Evolutionary conservation across 2,329 filamentous ascomycete species (phyloP), one percentile per base, ranked within the genome.

Genomic region (Calycina herbarum): DNA sequence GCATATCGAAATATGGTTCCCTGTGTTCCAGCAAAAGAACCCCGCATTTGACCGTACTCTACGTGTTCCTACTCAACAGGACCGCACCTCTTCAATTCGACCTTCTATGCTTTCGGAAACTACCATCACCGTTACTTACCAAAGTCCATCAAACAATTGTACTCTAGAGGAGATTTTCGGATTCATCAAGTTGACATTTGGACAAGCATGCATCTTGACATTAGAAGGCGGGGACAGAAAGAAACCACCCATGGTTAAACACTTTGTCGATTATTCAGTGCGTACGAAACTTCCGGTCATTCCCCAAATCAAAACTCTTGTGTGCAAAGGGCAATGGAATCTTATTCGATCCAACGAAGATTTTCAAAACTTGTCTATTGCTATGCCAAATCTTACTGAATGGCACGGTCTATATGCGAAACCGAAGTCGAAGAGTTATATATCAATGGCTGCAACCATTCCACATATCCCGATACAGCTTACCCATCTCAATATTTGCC

Each of bases 321-420:
- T 92, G 56, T 89, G 89, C 76, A 88, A 89, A 71, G 90, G 90
- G 6, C 89, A 92, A 70, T 93, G 90, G 90, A 93, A 93, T 73
- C 81, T 93, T 33, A 89, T 92, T 76, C 82, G 90, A 58, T 80
- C 83, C 17, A 79, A 85, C 56, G 78, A 80, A 20, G 89, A 93
- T 75, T 92, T 90, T 77, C 78, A 82, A 64, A 82, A 81, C 61
- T 82, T 93, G 60, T 81, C 86, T 24, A 76, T 78, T 13, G 89
- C 89, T 5, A 75, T 93, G 56, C 90, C 90, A 1, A 87, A 85
- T 67, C 78, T 93, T 17, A 79, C 76, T n/a, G 82, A 84, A 72
- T 82, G 81, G 79, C 80, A 84, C 69, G 82, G 80, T 67, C 77
- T 78, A 38, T 84, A 83, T 79, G 89, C 87, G 74, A 91, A 90